phyloP scores from a whole-genome alignment of 1,284 basidiomycete genomes.

The Fomitopsis palustris region DNA sequence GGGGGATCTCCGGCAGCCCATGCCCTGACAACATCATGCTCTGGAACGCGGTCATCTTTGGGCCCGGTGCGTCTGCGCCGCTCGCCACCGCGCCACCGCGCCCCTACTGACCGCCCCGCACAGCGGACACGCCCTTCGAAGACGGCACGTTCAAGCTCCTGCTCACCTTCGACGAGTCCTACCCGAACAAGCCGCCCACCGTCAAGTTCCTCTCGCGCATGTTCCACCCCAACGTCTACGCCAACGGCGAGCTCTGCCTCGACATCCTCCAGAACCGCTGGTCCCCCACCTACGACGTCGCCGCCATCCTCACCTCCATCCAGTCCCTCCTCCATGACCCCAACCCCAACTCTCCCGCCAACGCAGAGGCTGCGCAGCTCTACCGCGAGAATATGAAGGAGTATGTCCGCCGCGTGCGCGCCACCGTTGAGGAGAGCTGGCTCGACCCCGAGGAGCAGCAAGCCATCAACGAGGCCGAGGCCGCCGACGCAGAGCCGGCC shows the following conservation, averaged over 20 bases:
- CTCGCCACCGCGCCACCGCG: not conserved
- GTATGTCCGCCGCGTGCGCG: constrained; percentile 89
- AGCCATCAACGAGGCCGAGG: constrained; percentile 29
- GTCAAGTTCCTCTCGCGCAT: constrained; percentile 97
- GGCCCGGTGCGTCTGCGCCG: constrained; percentile 69
- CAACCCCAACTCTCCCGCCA: constrained; percentile 96
- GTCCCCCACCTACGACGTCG: constrained; percentile 98
- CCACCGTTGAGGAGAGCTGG: constrained; percentile 90
- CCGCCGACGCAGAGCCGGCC: not conserved
- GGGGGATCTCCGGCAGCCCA: constrained; percentile 94
- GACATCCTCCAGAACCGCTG: constrained; percentile 98
- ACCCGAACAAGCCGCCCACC: constrained; percentile 96
- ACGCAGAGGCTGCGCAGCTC: constrained; percentile 94
- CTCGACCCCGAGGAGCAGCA: constrained; percentile 75
- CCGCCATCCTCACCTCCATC: constrained; percentile 94
- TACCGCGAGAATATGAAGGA: constrained; percentile 99
- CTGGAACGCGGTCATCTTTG: constrained; percentile 99
- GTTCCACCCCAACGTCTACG: constrained; percentile 99
- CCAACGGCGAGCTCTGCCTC: constrained; percentile 95
- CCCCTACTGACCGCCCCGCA: constrained; percentile 3
- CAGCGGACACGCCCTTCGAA: constrained; percentile 95
- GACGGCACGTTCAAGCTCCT: constrained; percentile 98
- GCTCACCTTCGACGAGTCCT: constrained; percentile 94
- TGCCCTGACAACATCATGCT: constrained; percentile 99
- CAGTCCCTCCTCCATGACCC: constrained; percentile 96